Evolutionary conservation across 139 green algal species (phyloP), one percentile per base, ranked within the genome.

Genomic region (Auxenochlorella pyrenoidosa): DNA sequence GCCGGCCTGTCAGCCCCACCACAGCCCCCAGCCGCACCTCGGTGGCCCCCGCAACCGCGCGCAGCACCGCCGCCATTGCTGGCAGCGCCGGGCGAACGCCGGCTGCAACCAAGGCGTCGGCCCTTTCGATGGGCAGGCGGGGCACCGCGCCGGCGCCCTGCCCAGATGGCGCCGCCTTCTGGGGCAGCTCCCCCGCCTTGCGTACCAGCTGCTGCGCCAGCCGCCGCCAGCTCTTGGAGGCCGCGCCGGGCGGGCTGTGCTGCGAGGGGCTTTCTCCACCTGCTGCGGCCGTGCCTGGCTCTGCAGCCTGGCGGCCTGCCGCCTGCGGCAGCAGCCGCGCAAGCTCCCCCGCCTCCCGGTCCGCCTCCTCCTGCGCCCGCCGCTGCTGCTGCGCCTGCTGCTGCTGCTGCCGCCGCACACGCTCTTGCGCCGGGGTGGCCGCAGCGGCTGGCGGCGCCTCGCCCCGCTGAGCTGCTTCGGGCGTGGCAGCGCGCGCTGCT

Each of bases 311-410:
- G 18, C 34, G 58, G 10, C 16, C 30, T 41, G 47, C 43, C 18
- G 13, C 70, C 34, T 83, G 78, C 32, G 78, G 51, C 78, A 83
- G 78, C 78, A 83, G 78, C 51, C 30, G 78, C 0, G 78, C 78
- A 15, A 83, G 34, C 54, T 83, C 38, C 30, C 16, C 51, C 0
- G 78, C 78, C 6, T 83, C 78, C 15, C 30, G 26, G 41, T 83
- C 78, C 18, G 70, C 24, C 38, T 54, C 32, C 30, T 63, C 44
- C 44, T 82, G 75, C 30, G 16, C 8, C 78, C 63, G 44, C 78
- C 72, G 72, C 72, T 28, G 40, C 72, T 51, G 40, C 40, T 79
- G 36, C 72, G 58, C 72, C 13, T 58, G 75, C 71, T 47, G 71
- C 71, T 77, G 36, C 71, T 78, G 38, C 73, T 79, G 22, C n/a